Evolutionary conservation across 352 stramenopile species (phyloP).

Genomic region (Pythium rishiriense): DNA sequence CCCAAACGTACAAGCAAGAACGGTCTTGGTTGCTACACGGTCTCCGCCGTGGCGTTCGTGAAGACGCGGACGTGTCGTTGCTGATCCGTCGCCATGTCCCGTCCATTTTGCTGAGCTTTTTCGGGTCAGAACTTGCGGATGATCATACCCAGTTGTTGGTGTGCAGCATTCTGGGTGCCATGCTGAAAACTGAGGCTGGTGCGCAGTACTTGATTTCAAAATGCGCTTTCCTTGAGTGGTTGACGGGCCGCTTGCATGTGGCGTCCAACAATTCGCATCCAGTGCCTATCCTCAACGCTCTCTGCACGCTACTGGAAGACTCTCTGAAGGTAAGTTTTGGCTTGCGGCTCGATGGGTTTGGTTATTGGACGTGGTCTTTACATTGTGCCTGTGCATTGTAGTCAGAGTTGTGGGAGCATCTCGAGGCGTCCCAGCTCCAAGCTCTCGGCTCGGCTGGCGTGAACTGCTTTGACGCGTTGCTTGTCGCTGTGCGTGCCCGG

Average conservation of each 20-base stretch:
- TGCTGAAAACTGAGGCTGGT: constrained; percentile 50
- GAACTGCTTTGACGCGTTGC: constrained; percentile 46
- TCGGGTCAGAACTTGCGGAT: constrained; percentile 69
- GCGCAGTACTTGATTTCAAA: constrained; percentile 64
- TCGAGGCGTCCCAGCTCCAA: constrained; percentile 43
- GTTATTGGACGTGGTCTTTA: constrained; percentile 2
- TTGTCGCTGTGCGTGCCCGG: constrained; percentile 10
- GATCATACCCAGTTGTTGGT: constrained; percentile 77
- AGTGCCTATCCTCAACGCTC: constrained; percentile 33
- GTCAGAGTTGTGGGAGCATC: constrained; percentile 26
- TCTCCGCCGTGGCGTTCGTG: constrained; percentile 65
- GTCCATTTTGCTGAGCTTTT: constrained; percentile 83
- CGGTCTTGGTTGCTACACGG: constrained; percentile 82
- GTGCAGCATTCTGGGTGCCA: constrained; percentile 51
- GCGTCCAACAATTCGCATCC: constrained; percentile 14
- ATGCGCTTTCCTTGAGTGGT: constrained; percentile 62
- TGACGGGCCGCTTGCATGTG: constrained; percentile 41
- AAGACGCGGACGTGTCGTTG: constrained; percentile 64
- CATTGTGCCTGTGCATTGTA: constrained; percentile 12
- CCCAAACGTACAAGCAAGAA: constrained; percentile 77
- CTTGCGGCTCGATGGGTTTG: constrained; percentile 4
- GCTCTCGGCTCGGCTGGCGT: constrained; percentile 36
- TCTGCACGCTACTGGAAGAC: constrained; percentile 43
- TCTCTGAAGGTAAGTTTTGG: constrained; percentile 31
- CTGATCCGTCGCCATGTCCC: constrained; percentile 79